A percentile compares a stretch with the other conserved stretches of the same genome.
phyloP scores from a whole-genome alignment of 2,329 filamentous ascomycete genomes.

The Aaosphaeria pasadenensis region DNA sequence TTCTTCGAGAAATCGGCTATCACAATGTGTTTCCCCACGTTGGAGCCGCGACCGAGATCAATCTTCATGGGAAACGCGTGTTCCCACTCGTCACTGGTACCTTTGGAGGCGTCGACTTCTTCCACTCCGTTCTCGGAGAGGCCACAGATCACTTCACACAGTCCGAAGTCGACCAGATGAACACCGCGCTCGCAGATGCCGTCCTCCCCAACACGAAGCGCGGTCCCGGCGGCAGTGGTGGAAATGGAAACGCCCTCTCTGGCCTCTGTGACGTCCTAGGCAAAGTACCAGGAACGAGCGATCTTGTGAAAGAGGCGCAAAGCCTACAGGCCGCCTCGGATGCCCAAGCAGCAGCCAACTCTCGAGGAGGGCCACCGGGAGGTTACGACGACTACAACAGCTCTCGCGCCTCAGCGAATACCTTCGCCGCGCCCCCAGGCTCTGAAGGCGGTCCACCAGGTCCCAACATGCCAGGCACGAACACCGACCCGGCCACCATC shows the following conservation, averaged over 20 bases:
- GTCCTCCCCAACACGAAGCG: constrained; percentile 26
- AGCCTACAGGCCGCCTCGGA: constrained; percentile 47
- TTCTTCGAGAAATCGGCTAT: constrained; percentile 51
- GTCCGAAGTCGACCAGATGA: constrained; percentile 47
- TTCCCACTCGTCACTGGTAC: constrained; percentile 55
- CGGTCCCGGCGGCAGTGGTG: constrained; percentile 16
- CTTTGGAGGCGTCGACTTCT: constrained; percentile 52
- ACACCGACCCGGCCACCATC: constrained; percentile 61
- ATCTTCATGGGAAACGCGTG: constrained; percentile 46
- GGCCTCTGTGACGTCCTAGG: constrained; percentile 67
- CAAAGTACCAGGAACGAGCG: constrained; percentile 64
- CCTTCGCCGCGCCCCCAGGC: constrained; percentile 44
- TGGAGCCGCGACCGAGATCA: constrained; percentile 45
- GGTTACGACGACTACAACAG: constrained; percentile 28
- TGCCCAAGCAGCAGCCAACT: constrained; percentile 43
- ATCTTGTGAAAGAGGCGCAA: constrained; percentile 46
- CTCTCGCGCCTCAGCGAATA: constrained; percentile 30
- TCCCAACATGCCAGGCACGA: constrained; percentile 68
- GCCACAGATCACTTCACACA: constrained; percentile 50
- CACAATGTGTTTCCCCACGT: constrained; percentile 53
- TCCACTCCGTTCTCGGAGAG: constrained; percentile 51
- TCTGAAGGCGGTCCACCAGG: constrained; percentile 44
- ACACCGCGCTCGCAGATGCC: constrained; percentile 43
- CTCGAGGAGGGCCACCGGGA: constrained; percentile 48
- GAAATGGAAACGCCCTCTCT: constrained; percentile 27